These are phyloP conservation scores for Myxozyma geophila DNA, from an alignment of 805 yeast species.

Conservation along the genomic window DNA sequence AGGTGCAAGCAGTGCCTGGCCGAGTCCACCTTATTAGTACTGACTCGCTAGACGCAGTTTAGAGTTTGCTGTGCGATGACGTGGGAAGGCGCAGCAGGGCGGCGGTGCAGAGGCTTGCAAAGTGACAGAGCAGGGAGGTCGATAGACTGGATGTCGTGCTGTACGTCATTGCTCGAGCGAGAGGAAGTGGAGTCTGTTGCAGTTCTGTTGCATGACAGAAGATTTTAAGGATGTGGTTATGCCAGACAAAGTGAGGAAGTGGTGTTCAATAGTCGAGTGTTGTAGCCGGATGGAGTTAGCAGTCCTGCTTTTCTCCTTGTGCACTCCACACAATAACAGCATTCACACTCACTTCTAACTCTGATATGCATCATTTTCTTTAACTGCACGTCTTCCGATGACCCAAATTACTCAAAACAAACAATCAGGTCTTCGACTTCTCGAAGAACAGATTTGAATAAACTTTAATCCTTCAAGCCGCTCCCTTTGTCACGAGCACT, in stretches of 20 bases:
- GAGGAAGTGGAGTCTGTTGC: too few species aligned
- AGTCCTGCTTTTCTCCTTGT: not conserved
- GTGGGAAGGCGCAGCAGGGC: slow-evolving; percentile 1
- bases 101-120: not conserved
- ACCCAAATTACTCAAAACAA: not conserved
- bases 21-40: not conserved
- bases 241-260: not conserved
- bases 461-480: not conserved
- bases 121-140: not conserved
- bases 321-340: too few species aligned
- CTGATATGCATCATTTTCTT: not conserved
- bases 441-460: not conserved
- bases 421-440: not conserved
- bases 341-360: too few species aligned
- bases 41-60: not conserved
- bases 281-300: not conserved
- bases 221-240: not conserved
- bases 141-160: not conserved
- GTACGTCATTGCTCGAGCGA: too few species aligned
- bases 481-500: too few species aligned
- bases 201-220: too few species aligned
- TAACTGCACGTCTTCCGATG: not conserved
- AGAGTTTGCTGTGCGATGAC: not conserved
- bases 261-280: too few species aligned
- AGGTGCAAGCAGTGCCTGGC: not conserved